A percentile compares a stretch with the other conserved stretches of the same genome.
Conservation (phyloP, 495 filamentous ascomycete genomes). For the Penicillium steckii region DNA sequence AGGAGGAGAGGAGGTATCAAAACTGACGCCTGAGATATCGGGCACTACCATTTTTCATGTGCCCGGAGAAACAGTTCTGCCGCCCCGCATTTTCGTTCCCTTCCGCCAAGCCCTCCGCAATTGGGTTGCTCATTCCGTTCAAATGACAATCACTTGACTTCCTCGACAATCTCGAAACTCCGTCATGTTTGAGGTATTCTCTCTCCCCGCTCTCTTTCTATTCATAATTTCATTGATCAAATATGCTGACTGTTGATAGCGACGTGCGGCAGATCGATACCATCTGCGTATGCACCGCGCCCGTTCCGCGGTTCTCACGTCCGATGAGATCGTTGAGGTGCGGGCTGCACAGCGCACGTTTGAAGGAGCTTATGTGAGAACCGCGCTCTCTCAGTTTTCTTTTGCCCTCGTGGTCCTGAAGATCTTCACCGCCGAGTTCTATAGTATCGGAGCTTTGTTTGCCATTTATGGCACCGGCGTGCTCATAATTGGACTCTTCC, state of each 20-base stretch:
- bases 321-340: constrained; percentile 85
- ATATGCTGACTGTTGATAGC: constrained; percentile 23
- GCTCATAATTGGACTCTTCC: constrained; percentile 73
- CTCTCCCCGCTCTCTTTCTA: neutral
- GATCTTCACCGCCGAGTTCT: constrained; percentile 95
- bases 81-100: too few relatives aligned
- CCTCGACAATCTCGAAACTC: too few relatives aligned
- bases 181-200: constrained; percentile 36
- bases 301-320: constrained; percentile 76
- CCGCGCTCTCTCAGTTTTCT: constrained; percentile 88
- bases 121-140: too few relatives aligned
- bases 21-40: too few relatives aligned
- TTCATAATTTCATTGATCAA: neutral
- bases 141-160: too few relatives aligned
- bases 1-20: too few relatives aligned
- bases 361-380: constrained; percentile 95
- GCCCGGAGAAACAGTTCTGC: too few relatives aligned
- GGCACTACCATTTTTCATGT: too few relatives aligned
- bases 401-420: constrained; percentile 93
- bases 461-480: constrained; percentile 87
- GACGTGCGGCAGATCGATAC: constrained; percentile 49
- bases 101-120: too few relatives aligned
- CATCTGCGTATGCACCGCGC: constrained; percentile 78
- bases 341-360: constrained; percentile 94
- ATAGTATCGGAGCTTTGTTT: constrained; percentile 87